These are phyloP conservation scores for Quercus variabilis DNA, from an alignment of 306 rosid species.

Conservation along the genomic window DNA sequence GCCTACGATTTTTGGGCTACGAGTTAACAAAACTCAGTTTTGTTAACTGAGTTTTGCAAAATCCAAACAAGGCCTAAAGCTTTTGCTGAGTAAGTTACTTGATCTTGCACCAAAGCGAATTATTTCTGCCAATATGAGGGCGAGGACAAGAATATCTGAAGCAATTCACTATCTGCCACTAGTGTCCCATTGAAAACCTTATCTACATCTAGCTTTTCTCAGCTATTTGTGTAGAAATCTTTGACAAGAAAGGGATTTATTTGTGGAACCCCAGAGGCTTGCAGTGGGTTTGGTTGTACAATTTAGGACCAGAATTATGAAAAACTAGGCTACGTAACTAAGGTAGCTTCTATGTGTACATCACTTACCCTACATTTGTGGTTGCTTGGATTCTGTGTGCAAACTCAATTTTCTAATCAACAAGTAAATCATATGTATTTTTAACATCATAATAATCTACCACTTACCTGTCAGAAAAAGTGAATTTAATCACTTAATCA, in stretches of 20 bases:
- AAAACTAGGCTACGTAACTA: slow-evolving; percentile 11
- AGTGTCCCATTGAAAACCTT: slow-evolving; percentile 19
- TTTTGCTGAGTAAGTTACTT: slow-evolving; percentile 12
- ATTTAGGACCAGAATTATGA: slow-evolving; percentile 27
- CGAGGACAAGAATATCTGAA: slow-evolving; percentile 30
- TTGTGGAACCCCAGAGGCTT: slow-evolving; percentile 26
- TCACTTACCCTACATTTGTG: too few species aligned
- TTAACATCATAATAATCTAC: too few species aligned
- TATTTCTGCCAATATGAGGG: slow-evolving; percentile 27
- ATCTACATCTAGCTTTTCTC: slow-evolving; percentile 34
- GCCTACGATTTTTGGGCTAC: too few species aligned
- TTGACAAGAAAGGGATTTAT: slow-evolving; percentile 44
- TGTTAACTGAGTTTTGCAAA: too few species aligned
- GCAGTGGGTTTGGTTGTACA: slow-evolving; percentile 4
- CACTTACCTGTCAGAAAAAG: too few species aligned
- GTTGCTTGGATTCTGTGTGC: too few species aligned
- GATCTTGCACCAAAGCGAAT: slow-evolving; percentile 24
- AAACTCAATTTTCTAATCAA: too few species aligned
- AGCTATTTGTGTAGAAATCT: slow-evolving; percentile 26
- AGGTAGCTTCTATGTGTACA: slow-evolving; percentile 10
- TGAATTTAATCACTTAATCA: too few species aligned
- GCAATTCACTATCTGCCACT: slow-evolving; percentile 23
- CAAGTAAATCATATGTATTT: too few species aligned
- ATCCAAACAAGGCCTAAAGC: slow-evolving; percentile 5
- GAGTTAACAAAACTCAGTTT: too few species aligned